Evolutionary conservation across 169 alveolate species (phyloP).

Genomic region (Plasmodium berghei): DNA sequence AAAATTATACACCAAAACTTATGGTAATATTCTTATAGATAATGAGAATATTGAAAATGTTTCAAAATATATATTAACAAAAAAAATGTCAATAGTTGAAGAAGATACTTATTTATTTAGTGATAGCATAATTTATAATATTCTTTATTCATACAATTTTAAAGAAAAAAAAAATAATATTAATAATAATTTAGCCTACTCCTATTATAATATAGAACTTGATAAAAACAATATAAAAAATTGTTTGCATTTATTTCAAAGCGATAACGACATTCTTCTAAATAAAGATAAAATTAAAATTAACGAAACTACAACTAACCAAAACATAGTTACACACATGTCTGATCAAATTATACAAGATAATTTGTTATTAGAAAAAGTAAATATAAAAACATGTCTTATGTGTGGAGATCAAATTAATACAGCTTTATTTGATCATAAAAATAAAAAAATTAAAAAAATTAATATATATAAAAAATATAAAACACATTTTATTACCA

Average conservation of each 20-base stretch:
- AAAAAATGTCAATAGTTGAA: slow-evolving; percentile 62
- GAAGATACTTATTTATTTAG: slow-evolving; percentile 54
- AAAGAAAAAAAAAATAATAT: slow-evolving; percentile 11
- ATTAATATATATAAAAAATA: slow-evolving; percentile 44
- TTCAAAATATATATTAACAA: slow-evolving; percentile 59
- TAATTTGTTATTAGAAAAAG: background rate
- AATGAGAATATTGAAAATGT: slow-evolving; percentile 62
- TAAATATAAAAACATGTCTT: slow-evolving; percentile 8
- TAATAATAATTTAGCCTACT: slow-evolving; percentile 32
- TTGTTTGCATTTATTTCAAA: slow-evolving; percentile 42
- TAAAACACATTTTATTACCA: slow-evolving; percentile 56
- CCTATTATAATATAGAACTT: slow-evolving; percentile 24
- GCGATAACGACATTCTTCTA: slow-evolving; percentile 21
- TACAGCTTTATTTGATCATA: slow-evolving; percentile 14
- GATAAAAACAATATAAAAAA: slow-evolving; percentile 36
- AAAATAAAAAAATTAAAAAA: slow-evolving; percentile 10
- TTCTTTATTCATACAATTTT: slow-evolving; percentile 60
- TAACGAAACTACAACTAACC: background rate
- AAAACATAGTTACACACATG: background rate
- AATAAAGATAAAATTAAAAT: slow-evolving; percentile 2
- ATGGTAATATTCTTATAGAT: slow-evolving; percentile 49
- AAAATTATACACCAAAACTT: slow-evolving; percentile 37
- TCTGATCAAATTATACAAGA: background rate
- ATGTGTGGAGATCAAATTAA: slow-evolving; percentile 42
- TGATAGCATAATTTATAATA: slow-evolving; percentile 48